These are phyloP conservation scores for Linum trigynum DNA, from an alignment of 345 rosid species.

Conservation along the genomic window DNA sequence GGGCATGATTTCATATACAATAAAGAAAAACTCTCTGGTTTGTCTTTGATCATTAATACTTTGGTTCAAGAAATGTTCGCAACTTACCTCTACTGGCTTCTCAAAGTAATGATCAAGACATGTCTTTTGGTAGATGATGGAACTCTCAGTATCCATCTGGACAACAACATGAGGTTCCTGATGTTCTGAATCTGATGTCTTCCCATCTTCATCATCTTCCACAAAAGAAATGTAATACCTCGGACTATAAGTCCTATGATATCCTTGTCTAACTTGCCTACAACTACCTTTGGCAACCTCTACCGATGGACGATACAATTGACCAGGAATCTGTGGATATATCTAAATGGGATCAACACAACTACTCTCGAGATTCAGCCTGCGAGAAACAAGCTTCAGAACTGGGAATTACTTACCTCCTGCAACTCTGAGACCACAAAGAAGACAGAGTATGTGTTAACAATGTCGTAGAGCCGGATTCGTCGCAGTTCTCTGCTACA, in stretches of 20 bases:
- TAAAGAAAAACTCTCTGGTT: background rate
- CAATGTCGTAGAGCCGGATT: slow-evolving; percentile 71
- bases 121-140: slow-evolving; percentile 67
- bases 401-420: slow-evolving; percentile 31
- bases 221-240: slow-evolving; percentile 51
- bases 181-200: slow-evolving; percentile 18
- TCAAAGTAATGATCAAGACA: slow-evolving; percentile 73
- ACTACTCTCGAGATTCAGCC: background rate
- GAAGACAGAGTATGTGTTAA: slow-evolving; percentile 53
- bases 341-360: background rate
- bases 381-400: background rate
- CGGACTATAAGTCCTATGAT: slow-evolving; percentile 43
- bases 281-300: slow-evolving; percentile 63
- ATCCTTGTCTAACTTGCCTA: slow-evolving; percentile 55
- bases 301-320: slow-evolving; percentile 59
- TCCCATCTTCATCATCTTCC: slow-evolving; percentile 32
- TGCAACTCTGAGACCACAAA: slow-evolving; percentile 82
- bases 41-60: background rate
- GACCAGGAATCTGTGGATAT: slow-evolving; percentile 43
- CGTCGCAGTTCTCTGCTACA: slow-evolving; percentile 62
- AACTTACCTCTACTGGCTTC: slow-evolving; percentile 59
- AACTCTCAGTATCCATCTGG: slow-evolving; percentile 92
- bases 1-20: background rate
- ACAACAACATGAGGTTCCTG: slow-evolving; percentile 46
- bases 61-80: background rate